Conservation (phyloP, 345 rosid genomes). For the Passiflora organensis region DNA sequence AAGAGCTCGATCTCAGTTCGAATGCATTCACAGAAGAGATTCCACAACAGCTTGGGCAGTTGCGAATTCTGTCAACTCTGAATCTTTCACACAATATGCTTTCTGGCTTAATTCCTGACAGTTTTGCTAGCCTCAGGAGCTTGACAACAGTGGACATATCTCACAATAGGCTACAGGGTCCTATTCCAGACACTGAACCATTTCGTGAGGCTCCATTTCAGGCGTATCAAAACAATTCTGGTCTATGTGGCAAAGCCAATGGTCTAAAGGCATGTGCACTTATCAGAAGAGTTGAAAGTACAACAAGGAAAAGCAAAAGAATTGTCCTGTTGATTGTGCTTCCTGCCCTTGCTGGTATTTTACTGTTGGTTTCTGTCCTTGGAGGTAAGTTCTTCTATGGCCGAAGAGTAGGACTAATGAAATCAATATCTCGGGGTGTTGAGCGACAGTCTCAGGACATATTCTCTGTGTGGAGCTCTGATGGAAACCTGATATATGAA, state of each 20-base stretch:
- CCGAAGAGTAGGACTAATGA: neutral
- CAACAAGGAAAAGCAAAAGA: neutral
- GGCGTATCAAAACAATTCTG: too few relatives aligned
- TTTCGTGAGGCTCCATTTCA: too few relatives aligned
- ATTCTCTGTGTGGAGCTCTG: slow-evolving; percentile 62
- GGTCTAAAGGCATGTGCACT: neutral
- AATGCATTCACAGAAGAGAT: slow-evolving; percentile 4
- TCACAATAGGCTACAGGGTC: too few relatives aligned
- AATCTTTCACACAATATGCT: slow-evolving; percentile 4
- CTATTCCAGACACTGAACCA: too few relatives aligned
- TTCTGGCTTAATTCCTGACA: slow-evolving; percentile 3
- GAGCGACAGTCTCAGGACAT: too few relatives aligned
- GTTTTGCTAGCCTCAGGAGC: neutral
- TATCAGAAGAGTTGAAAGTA: neutral
- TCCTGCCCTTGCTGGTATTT: neutral
- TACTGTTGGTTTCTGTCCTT: neutral
- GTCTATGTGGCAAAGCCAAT: neutral
- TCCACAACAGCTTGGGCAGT: slow-evolving; percentile 2
- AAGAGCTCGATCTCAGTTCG: slow-evolving; percentile 3
- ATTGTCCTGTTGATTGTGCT: neutral
- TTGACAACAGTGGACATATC: too few relatives aligned
- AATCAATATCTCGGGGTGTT: slow-evolving; percentile 15
- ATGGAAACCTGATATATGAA: too few relatives aligned
- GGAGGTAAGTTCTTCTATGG: neutral
- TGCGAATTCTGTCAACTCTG: slow-evolving; percentile 1